Evolutionary conservation across 2,329 filamentous ascomycete species (phyloP).

Genomic region (Phialophora expanda): DNA sequence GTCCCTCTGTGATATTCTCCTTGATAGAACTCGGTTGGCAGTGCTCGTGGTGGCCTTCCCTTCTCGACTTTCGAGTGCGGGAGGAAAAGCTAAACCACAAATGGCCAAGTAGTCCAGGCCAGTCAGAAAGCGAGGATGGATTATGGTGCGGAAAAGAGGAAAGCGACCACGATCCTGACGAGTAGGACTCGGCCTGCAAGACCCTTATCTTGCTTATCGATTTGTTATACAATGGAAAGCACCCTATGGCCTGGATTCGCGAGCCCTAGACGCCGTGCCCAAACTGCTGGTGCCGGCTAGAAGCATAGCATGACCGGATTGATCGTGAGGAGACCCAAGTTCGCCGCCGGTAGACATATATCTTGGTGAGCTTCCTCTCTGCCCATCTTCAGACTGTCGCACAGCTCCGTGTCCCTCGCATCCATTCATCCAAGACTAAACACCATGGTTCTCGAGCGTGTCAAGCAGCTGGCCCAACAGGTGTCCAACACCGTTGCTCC

Average conservation of each 20-base stretch:
- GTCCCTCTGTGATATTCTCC: neutral
- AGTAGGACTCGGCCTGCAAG: slow-evolving; percentile 17
- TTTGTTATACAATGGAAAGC: slow-evolving; percentile 10
- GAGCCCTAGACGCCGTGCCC: neutral
- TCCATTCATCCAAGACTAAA: neutral
- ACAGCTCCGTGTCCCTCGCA: slow-evolving; percentile 2
- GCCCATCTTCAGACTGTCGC: slow-evolving; percentile 4
- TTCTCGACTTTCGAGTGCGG: slow-evolving; percentile 15
- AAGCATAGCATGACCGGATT: slow-evolving; percentile 24
- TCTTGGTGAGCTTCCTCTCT: slow-evolving; percentile 16
- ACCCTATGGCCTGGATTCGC: neutral
- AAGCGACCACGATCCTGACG: slow-evolving; percentile 32
- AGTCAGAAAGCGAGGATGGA: slow-evolving; percentile 16
- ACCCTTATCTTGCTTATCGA: slow-evolving; percentile 32
- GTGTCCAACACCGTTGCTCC: slow-evolving; percentile 60
- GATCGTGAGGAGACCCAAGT: slow-evolving; percentile 21
- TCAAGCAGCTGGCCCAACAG: slow-evolving; percentile 68
- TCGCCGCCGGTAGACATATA: slow-evolving; percentile 7
- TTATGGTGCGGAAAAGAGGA: slow-evolving; percentile 26
- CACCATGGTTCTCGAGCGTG: slow-evolving; percentile 65
- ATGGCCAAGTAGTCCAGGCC: slow-evolving; percentile 26
- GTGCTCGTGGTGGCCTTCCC: slow-evolving; percentile 30
- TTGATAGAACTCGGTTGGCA: neutral
- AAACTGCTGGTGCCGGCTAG: slow-evolving; percentile 16
- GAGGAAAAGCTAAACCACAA: slow-evolving; percentile 28